Percentiles rank a stretch among this genome's conserved stretches.
phyloP scores from a whole-genome alignment of 768 basidiomycete genomes.

The Saitozyma sp. region DNA sequence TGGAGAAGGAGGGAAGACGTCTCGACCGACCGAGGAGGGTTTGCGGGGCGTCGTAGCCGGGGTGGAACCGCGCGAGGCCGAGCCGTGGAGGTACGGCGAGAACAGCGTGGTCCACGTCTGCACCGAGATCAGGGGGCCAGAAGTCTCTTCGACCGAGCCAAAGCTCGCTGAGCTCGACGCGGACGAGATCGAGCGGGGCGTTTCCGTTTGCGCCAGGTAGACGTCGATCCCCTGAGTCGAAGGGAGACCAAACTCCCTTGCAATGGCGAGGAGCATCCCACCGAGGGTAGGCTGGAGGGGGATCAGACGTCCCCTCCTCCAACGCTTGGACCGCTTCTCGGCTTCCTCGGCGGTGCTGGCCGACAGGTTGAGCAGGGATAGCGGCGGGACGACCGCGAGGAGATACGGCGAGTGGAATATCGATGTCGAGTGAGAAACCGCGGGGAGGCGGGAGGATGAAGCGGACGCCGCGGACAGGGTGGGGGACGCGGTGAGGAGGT shows the following conservation, averaged over 20 bases:
- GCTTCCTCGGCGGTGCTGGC: slow-evolving; percentile 10
- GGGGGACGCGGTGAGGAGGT: slow-evolving; percentile 3
- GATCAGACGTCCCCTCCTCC: slow-evolving; percentile 76
- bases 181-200: slow-evolving; percentile 73
- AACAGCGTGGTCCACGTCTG: slow-evolving; percentile 41
- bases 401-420: slow-evolving; percentile 19
- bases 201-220: slow-evolving; percentile 65
- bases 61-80: slow-evolving; percentile 8
- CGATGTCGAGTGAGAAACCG: slow-evolving; percentile 8
- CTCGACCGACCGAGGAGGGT: no score
- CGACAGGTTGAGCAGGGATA: slow-evolving; percentile 19
- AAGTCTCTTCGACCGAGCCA: slow-evolving; percentile 23
- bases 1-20: slow-evolving; percentile 28
- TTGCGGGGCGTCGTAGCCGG: slow-evolving; percentile 10
- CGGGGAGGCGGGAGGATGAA: slow-evolving; percentile 5
- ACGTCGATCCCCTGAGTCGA: slow-evolving; percentile 78
- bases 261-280: slow-evolving; percentile 79
- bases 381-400: slow-evolving; percentile 43
- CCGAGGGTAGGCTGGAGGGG: slow-evolving; percentile 81
- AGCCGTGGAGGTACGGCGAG: slow-evolving; percentile 15
- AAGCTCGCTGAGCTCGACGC: slow-evolving; percentile 57
- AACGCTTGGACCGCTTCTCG: slow-evolving; percentile 44
- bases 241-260: slow-evolving; percentile 88
- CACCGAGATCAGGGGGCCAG: slow-evolving; percentile 35
- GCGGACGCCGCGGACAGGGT: slow-evolving; percentile 8